Percentiles rank a stretch among this genome's conserved stretches.
Conservation (phyloP, 1,284 basidiomycete genomes). For the Sanghuangporus sanghuang region DNA sequence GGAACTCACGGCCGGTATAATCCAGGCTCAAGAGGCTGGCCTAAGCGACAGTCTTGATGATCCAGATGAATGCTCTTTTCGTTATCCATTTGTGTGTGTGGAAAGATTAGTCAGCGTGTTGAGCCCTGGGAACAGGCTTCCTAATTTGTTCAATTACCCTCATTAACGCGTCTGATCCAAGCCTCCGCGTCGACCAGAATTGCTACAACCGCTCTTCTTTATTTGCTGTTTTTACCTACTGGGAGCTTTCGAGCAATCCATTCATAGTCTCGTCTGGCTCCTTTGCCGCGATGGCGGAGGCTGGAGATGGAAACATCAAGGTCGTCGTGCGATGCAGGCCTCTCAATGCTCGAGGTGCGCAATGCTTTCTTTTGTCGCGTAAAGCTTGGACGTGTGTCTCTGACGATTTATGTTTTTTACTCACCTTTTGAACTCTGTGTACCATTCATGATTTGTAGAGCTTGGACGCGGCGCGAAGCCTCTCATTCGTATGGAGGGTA, state of each 20-base stretch:
- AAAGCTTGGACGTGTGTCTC: background rate
- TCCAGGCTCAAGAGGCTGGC: too few species aligned
- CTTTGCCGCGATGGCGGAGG: slow-evolving; percentile 45
- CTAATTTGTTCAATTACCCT: background rate
- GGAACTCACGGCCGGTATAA: too few species aligned
- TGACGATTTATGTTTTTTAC: slow-evolving; percentile 4
- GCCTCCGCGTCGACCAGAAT: background rate
- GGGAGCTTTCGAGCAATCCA: background rate
- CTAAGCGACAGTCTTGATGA: too few species aligned
- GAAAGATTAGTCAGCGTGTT: background rate
- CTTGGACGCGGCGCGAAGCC: slow-evolving; percentile 86
- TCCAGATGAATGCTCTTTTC: too few species aligned
- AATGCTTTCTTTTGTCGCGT: background rate
- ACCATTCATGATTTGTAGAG: slow-evolving; percentile 46
- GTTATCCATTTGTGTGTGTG: too few species aligned
- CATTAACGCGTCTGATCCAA: background rate
- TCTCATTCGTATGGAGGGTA: slow-evolving; percentile 90
- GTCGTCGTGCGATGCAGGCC: slow-evolving; percentile 96
- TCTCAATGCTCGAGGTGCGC: slow-evolving; percentile 85
- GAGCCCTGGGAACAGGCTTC: background rate
- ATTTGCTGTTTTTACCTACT: background rate
- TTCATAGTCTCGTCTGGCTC: background rate
- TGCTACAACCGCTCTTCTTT: background rate
- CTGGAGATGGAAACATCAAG: slow-evolving; percentile 87
- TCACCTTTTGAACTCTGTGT: slow-evolving; percentile 9